phyloP scores from a whole-genome alignment of 768 basidiomycete species.

The Amanita pallidorosea region DNA sequence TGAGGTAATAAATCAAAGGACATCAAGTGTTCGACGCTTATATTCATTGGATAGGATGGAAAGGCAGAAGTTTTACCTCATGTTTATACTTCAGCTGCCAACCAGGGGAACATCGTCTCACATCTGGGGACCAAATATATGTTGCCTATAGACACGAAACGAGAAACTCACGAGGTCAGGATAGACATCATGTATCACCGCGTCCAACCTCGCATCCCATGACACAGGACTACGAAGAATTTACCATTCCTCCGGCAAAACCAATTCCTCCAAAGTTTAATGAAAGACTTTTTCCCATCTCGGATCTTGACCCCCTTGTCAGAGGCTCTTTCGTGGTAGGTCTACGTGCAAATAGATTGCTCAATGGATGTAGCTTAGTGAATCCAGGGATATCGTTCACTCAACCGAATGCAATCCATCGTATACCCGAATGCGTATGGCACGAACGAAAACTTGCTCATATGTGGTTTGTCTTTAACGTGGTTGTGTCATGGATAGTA shows the following conservation, averaged over 20 bases:
- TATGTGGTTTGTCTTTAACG: constrained; percentile 54
- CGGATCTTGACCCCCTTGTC: constrained; percentile 67
- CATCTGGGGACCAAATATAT: constrained; percentile 68
- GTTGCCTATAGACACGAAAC: constrained; percentile 74
- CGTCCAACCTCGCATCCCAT: neutral
- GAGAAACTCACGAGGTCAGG: constrained; percentile 55
- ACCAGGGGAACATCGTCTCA: constrained; percentile 56
- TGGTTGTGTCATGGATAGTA: neutral
- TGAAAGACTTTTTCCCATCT: constrained; percentile 63
- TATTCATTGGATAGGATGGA: constrained; percentile 26
- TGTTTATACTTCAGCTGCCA: constrained; percentile 68
- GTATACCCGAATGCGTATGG: constrained; percentile 87
- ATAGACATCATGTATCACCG: neutral
- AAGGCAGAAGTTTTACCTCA: constrained; percentile 67
- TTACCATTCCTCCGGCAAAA: constrained; percentile 76
- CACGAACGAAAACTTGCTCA: constrained; percentile 94
- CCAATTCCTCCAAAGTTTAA: constrained; percentile 59
- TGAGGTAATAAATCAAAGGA: constrained; percentile 26
- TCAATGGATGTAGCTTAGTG: constrained; percentile 3
- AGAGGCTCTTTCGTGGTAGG: constrained; percentile 78
- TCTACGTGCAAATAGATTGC: neutral
- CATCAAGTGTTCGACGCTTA: neutral
- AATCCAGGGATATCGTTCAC: constrained; percentile 64
- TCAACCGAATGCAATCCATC: constrained; percentile 95
- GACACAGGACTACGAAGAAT: constrained; percentile 76